Evolutionary conservation across 257 asterid species (phyloP).

Genomic region (Knoxia roxburghii): DNA sequence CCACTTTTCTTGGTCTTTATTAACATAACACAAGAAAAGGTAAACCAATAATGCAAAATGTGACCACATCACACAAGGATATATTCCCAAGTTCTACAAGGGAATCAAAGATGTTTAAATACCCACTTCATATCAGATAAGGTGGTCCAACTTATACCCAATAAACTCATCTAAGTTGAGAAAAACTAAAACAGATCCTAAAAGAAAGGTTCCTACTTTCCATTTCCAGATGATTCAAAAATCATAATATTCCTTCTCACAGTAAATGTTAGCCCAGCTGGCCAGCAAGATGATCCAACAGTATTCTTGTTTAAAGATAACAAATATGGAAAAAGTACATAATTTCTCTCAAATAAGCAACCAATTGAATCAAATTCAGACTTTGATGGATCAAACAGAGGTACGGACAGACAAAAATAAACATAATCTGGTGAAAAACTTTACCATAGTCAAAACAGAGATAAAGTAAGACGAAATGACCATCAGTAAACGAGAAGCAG

Average conservation of each 20-base stretch:
- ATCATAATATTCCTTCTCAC: background rate
- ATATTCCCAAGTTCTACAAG: background rate
- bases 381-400: no score
- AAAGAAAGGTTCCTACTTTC: background rate
- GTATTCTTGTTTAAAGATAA: background rate
- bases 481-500: background rate
- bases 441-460: background rate
- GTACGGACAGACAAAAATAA: no score
- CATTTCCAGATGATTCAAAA: background rate
- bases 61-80: background rate
- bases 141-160: conserved; percentile 5
- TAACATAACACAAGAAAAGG: background rate
- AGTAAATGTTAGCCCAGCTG: background rate
- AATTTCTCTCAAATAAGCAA: background rate
- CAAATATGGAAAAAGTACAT: background rate
- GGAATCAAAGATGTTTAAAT: background rate
- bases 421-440: background rate
- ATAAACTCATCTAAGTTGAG: background rate
- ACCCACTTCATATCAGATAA: conserved; percentile 1
- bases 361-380: background rate
- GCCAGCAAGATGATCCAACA: background rate
- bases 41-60: background rate
- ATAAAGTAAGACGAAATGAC: background rate
- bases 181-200: conserved; percentile 5
- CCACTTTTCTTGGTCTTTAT: background rate